Evolutionary conservation across 345 rosid species (phyloP), one percentile per base, ranked within the genome.

Genomic region (Gynandropsis gynandra): DNA sequence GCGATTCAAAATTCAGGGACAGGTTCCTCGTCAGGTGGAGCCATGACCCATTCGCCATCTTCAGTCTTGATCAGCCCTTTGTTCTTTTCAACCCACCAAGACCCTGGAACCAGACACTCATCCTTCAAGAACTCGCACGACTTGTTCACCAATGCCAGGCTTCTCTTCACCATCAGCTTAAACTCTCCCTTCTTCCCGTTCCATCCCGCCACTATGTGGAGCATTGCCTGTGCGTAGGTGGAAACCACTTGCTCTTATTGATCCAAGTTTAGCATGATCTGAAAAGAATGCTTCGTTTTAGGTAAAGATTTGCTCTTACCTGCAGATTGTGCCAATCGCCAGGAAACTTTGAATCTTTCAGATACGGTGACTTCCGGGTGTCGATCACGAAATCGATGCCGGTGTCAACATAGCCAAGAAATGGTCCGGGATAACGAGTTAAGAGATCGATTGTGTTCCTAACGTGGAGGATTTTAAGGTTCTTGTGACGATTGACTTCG

Each of bases 1-100:
- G 8, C 10, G 16, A 5, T 15, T 74, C 58, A 80, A 37, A 52
- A 59, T 58, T 87, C 70, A 12, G 97, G 95, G 18, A 46, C 64
- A 50, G 87, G 89, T 59, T 89, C 87, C 9, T 82, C 87, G 4
- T 52, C 76, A 0, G 62, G 72, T 8, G 74, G 36, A 58, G 61
- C 84, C 67, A 72, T 16, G 20, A 41, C 62, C 95, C 95, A 89
- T 40, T 81, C 86, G 0, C 90, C 95, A 34, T 75, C 69, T 37
- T 71, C 77, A 20, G 68, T 59, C 57, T 64, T 70, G 7, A 71
- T 58, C 74, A 86, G 31, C 21, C 97, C 94, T 72, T 78, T 89
- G 74, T 89, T 86, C 73, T 86, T 89, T 63, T 83, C 94, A 10
- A 81, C 80, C 94, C 95, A 86, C 97, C 97, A 89, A 0, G 79